These are phyloP conservation scores for Lasiodiplodia sp. DNA, from an alignment of 2,329 filamentous ascomycete genomes.

Conservation along the genomic window DNA sequence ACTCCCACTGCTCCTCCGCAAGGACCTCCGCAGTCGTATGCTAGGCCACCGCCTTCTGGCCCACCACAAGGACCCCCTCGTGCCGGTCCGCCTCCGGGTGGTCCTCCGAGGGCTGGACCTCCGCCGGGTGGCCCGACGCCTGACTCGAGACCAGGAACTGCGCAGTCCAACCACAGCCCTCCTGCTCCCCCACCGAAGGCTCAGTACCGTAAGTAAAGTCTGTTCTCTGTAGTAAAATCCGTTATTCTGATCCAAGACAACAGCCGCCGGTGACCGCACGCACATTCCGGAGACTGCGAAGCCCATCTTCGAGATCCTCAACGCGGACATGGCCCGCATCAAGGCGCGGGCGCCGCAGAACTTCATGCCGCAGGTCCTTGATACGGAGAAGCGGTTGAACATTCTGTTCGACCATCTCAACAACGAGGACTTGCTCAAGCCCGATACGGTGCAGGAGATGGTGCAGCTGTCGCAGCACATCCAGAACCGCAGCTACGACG, in stretches of 20 bases:
- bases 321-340: slow-evolving; percentile 85
- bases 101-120: slow-evolving; percentile 49
- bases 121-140: slow-evolving; percentile 40
- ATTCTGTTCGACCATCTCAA: slow-evolving; percentile 97
- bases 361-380: slow-evolving; percentile 87
- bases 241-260: background rate
- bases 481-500: slow-evolving; percentile 53
- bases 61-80: slow-evolving; percentile 57
- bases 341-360: slow-evolving; percentile 84
- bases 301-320: slow-evolving; percentile 81
- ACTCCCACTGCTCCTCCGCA: slow-evolving; percentile 46
- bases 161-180: slow-evolving; percentile 57
- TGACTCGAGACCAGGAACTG: slow-evolving; percentile 54
- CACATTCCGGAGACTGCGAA: slow-evolving; percentile 83
- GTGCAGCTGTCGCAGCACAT: slow-evolving; percentile 59
- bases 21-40: slow-evolving; percentile 48
- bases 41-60: slow-evolving; percentile 45
- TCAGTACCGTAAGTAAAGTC: slow-evolving; percentile 70
- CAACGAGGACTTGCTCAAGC: slow-evolving; percentile 87
- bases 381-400: slow-evolving; percentile 90
- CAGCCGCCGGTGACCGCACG: slow-evolving; percentile 79
- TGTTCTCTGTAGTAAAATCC: slow-evolving; percentile 35
- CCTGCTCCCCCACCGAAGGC: slow-evolving; percentile 48
- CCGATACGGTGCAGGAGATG: slow-evolving; percentile 75
- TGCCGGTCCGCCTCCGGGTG: slow-evolving; percentile 51